These are phyloP conservation scores for Purpureocillium takamizusanense DNA, from an alignment of 2,329 filamentous ascomycete genomes.

Conservation along the genomic window DNA sequence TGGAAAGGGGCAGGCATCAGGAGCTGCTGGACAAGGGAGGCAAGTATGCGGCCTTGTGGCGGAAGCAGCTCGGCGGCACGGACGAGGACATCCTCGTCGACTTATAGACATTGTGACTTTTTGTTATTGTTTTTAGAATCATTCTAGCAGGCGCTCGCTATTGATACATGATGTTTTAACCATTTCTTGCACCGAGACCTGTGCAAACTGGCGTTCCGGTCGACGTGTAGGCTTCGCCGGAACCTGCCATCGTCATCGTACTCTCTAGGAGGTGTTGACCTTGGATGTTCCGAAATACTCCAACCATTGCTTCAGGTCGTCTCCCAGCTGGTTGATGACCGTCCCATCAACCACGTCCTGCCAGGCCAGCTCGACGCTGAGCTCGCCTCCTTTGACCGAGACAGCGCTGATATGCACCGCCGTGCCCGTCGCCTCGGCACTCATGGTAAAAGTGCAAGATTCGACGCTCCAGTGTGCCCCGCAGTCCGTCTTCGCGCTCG, in stretches of 20 bases:
- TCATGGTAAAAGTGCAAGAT: conserved; percentile 11
- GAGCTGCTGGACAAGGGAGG: conserved; percentile 26
- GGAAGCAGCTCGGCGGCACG: too few species aligned
- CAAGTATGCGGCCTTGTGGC: too few species aligned
- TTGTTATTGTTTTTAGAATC: too few species aligned
- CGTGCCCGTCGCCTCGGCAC: conserved; percentile 11
- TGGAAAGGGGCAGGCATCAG: conserved; percentile 43
- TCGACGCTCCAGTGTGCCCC: conserved; percentile 13
- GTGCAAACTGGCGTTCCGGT: too few species aligned
- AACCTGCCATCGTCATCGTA: too few species aligned
- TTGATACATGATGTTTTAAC: too few species aligned
- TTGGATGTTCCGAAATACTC: background rate
- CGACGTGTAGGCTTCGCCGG: too few species aligned
- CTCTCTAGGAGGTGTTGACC: too few species aligned
- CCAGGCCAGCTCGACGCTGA: conserved; percentile 15
- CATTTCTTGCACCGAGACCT: too few species aligned
- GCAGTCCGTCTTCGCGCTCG: background rate
- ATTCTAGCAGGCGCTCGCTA: too few species aligned
- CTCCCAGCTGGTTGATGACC: conserved; percentile 10
- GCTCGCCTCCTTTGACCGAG: conserved; percentile 11
- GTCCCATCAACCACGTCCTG: conserved; percentile 11
- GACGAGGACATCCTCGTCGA: too few species aligned
- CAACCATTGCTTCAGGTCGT: conserved; percentile 4
- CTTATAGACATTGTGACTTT: too few species aligned
- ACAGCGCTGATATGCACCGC: conserved; percentile 13